These are phyloP conservation scores for Cutaneotrichosporon mucoides DNA, from an alignment of 1,284 basidiomycete species.

Conservation along the genomic window DNA sequence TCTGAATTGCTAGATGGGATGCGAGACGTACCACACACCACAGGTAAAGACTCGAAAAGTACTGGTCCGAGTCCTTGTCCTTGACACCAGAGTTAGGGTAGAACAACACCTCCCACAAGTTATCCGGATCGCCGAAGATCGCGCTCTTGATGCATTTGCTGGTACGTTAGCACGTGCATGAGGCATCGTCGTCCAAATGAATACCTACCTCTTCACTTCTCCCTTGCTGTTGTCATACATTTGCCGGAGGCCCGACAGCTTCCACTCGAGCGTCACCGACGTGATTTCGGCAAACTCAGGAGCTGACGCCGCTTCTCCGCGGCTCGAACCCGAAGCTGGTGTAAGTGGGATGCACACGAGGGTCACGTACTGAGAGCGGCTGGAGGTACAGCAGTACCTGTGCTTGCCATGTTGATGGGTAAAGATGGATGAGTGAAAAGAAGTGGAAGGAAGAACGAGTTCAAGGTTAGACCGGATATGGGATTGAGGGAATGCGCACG, in stretches of 20 bases:
- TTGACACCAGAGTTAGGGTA: slow-evolving; percentile 71
- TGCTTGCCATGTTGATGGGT: background rate
- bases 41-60: slow-evolving; percentile 68
- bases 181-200: background rate
- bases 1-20: slow-evolving; percentile 27
- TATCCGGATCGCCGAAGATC: slow-evolving; percentile 48
- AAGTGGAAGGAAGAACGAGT: too few species aligned
- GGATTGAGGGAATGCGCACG: too few species aligned
- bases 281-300: slow-evolving; percentile 56
- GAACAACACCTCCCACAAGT: slow-evolving; percentile 62
- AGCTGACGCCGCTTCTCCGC: too few species aligned
- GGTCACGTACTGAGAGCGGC: background rate
- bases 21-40: slow-evolving; percentile 62
- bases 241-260: slow-evolving; percentile 60
- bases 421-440: too few species aligned
- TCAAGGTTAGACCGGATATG: too few species aligned
- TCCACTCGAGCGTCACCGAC: slow-evolving; percentile 70
- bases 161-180: background rate
- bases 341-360: too few species aligned
- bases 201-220: slow-evolving; percentile 44
- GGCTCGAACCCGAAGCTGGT: too few species aligned
- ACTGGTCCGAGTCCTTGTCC: slow-evolving; percentile 35
- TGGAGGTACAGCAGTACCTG: background rate
- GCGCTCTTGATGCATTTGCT: slow-evolving; percentile 50
- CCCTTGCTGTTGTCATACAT: slow-evolving; percentile 64